These are phyloP conservation scores for Fusarium musae DNA, from an alignment of 2,329 filamentous ascomycete genomes.

Conservation along the genomic window DNA sequence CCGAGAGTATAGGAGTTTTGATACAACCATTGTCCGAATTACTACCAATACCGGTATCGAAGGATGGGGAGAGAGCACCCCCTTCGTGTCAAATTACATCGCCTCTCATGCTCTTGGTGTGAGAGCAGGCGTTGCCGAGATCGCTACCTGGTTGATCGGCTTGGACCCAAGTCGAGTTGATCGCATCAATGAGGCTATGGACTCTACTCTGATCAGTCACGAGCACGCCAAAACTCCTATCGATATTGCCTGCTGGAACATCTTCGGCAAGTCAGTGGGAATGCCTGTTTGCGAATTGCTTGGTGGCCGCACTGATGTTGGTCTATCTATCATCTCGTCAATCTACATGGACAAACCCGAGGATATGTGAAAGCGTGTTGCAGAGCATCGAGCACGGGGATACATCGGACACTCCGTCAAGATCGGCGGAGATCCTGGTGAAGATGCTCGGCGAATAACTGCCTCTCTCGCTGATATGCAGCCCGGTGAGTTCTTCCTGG, in stretches of 20 bases:
- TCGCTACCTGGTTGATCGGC: conserved; percentile 24
- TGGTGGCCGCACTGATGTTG: conserved; percentile 22
- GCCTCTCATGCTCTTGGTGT: conserved; percentile 33
- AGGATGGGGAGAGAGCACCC: conserved; percentile 37
- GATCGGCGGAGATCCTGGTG: conserved; percentile 21
- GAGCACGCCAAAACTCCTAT: conserved; percentile 31
- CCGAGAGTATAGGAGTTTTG: conserved; percentile 29
- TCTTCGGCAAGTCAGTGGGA: conserved; percentile 31
- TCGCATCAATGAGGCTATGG: conserved; percentile 38
- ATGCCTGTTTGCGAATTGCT: conserved; percentile 37
- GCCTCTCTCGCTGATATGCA: conserved; percentile 29
- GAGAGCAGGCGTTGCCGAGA: conserved; percentile 30
- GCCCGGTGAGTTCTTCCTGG: conserved; percentile 32
- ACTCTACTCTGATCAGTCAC: conserved; percentile 22
- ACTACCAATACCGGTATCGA: conserved; percentile 35
- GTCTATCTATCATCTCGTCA: conserved; percentile 34
- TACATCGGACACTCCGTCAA: conserved; percentile 32
- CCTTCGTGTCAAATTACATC: conserved; percentile 34
- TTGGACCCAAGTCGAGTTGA: conserved; percentile 28
- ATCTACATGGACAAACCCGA: conserved; percentile 29
- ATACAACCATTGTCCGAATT: conserved; percentile 34
- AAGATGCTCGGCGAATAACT: conserved; percentile 24
- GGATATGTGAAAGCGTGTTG: conserved; percentile 27
- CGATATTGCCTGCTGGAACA: conserved; percentile 37
- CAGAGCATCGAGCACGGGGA: conserved; percentile 19